A percentile compares a stretch with the other conserved stretches of the same genome.
These are phyloP conservation scores for Chrysanthemum seticuspe DNA, from an alignment of 129 eudicot species.

Conservation along the genomic window DNA sequence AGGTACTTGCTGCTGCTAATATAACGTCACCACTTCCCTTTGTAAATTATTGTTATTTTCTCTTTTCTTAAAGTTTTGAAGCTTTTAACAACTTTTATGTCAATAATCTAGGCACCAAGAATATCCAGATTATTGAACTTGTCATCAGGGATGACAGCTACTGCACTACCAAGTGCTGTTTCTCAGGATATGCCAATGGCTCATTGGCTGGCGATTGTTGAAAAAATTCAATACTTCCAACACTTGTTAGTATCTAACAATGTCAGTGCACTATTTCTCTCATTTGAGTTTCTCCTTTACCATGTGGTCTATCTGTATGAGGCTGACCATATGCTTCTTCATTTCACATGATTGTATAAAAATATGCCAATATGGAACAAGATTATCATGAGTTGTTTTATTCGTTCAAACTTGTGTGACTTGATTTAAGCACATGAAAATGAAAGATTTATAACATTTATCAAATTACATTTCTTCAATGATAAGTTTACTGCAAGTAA, in stretches of 20 bases:
- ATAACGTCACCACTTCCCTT: neutral
- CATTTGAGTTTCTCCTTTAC: conserved; percentile 24
- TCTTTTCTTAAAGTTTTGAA: neutral
- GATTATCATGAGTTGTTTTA: conserved; percentile 1
- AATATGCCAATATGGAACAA: neutral
- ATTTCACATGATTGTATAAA: neutral
- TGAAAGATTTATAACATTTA: neutral
- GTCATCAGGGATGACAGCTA: conserved; percentile 61
- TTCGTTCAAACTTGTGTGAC: neutral
- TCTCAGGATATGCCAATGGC: conserved; percentile 78
- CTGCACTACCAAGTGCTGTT: conserved; percentile 73
- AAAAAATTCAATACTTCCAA: conserved; percentile 66
- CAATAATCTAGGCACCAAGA: conserved; percentile 81
- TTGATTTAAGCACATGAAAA: neutral
- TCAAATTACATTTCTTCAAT: neutral
- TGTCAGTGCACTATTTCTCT: conserved; percentile 43
- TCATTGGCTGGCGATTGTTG: conserved; percentile 95
- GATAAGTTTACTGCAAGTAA: neutral
- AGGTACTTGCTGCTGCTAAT: neutral
- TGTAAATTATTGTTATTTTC: neutral
- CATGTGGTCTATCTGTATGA: neutral
- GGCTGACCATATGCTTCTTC: neutral
- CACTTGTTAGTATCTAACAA: conserved; percentile 67
- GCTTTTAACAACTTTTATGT: conserved; percentile 1
- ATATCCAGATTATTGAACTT: conserved; percentile 69